Evolutionary conservation across 768 basidiomycete genomes (phyloP).

Genomic region (Crepidotus variabilis): DNA sequence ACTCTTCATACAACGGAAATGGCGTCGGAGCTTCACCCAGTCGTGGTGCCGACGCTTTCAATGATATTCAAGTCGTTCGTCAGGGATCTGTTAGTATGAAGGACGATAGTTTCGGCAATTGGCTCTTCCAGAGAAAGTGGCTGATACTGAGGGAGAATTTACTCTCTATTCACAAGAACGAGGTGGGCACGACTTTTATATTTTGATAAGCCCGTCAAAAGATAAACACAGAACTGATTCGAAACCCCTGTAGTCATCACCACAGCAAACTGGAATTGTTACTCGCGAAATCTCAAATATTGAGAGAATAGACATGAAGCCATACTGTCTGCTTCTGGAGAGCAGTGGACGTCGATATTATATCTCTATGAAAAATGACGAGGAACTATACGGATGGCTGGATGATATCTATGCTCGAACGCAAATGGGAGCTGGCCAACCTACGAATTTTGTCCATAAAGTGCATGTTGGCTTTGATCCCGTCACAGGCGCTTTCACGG

Average conservation of each 20-base stretch:
- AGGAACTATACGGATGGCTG: slow-evolving; percentile 98
- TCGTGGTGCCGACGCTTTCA: slow-evolving; percentile 35
- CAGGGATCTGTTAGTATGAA: slow-evolving; percentile 81
- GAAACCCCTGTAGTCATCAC: slow-evolving; percentile 36
- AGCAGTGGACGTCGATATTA: slow-evolving; percentile 80
- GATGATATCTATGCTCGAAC: slow-evolving; percentile 94
- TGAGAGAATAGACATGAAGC: slow-evolving; percentile 90
- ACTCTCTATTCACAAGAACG: slow-evolving; percentile 84
- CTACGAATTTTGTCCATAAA: slow-evolving; percentile 98
- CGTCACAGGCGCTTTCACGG: slow-evolving; percentile 89
- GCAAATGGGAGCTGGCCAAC: slow-evolving; percentile 91
- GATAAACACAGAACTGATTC: slow-evolving; percentile 6
- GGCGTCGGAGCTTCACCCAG: slow-evolving; percentile 82
- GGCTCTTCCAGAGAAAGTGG: slow-evolving; percentile 91
- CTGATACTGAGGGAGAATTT: slow-evolving; percentile 78
- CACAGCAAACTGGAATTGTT: slow-evolving; percentile 56
- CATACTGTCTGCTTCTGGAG: slow-evolving; percentile 88
- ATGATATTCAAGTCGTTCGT: slow-evolving; percentile 50
- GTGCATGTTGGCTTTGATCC: slow-evolving; percentile 98
- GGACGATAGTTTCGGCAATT: slow-evolving; percentile 90
- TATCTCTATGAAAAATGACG: slow-evolving; percentile 85
- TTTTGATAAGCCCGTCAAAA: not conserved
- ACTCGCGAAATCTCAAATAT: slow-evolving; percentile 82
- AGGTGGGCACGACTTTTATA: slow-evolving; percentile 57
- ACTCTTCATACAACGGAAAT: slow-evolving; percentile 62